phyloP scores from a whole-genome alignment of 2,329 filamentous ascomycete genomes.

The Colletotrichum phormii region DNA sequence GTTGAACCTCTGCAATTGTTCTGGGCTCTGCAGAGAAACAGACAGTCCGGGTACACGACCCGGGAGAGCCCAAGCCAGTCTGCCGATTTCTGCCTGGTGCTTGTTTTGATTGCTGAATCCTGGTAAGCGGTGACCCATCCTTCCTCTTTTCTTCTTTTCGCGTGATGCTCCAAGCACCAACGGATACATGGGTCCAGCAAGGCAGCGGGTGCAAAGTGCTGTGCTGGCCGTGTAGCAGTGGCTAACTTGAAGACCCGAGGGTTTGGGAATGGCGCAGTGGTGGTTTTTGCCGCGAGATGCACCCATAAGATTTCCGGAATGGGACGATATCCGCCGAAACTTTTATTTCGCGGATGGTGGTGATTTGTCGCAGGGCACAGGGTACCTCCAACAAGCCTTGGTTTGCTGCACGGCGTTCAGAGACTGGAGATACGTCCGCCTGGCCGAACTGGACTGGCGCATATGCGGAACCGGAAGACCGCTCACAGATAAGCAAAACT shows the following conservation, averaged over 20 bases:
- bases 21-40: background rate
- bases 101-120: background rate
- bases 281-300: constrained; percentile 33
- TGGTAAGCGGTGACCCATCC: background rate
- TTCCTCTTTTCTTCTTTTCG: background rate
- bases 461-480: constrained; percentile 5
- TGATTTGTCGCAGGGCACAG: constrained; percentile 29
- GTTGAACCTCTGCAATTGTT: background rate
- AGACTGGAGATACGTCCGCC: constrained; percentile 14
- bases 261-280: constrained; percentile 23
- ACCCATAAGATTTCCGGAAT: constrained; percentile 32
- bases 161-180: background rate
- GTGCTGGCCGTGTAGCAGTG: background rate
- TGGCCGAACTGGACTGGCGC: background rate
- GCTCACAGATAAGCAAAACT: background rate
- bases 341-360: constrained; percentile 11
- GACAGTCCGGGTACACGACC: background rate
- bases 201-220: background rate
- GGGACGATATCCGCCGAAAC: constrained; percentile 13
- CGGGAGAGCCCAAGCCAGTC: background rate
- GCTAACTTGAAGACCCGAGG: constrained; percentile 15
- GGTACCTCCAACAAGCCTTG: constrained; percentile 15
- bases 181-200: background rate
- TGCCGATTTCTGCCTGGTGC: constrained; percentile 1
- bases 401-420: constrained; percentile 20